Evolutionary conservation across 805 yeast species (phyloP), one percentile per base, ranked within the genome.

Genomic region (Saccharomycopsis vini): DNA sequence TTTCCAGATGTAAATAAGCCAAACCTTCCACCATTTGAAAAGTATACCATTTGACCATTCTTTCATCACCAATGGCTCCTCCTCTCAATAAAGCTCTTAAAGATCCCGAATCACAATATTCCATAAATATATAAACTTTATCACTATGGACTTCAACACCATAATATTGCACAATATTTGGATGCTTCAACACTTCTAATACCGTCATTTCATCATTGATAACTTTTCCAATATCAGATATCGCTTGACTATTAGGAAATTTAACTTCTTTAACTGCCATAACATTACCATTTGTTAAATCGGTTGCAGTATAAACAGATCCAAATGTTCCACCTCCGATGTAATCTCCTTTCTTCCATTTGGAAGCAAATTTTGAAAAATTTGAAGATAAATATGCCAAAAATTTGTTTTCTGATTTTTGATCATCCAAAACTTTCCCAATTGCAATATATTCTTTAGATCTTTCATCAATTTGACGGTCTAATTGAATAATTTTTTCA

Each of bases 91-190:
- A 64, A 5, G 84, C 77, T 0, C 95, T 87, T 46, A 92, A 67
- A 0, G 97, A 89, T 1, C 97, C 97, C 32, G 96, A 89, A 54
- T 89, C 94, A 67, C 98, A 92, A 63, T 75, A 89, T 62, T 92
- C 98, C 98, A 92, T 92, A 60, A 92, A 92, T 26, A 92, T 81
- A 60, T 87, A 89, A 15, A 92, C 97, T 51, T 85, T 77, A 61
- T 92, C 97, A 43, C 97, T 73, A 62, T 92, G 97, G 4, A 92
- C 97, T 61, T 92, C 97, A 30, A 92, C 96, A 41, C 98, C 98
- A 57, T 78, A 89, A 59, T 90, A 92, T 59, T 89, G 96, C 4
- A 92, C 97, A 53, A 92, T 83, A 57, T 92, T 92, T 7, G 97
- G 97, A 63, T 92, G 98, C 50, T 88, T 83, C 48, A 92, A 68